Base-by-base conservation (phyloP, 768 basidiomycete genomes). In the Flagelloscypha sp. region DNA sequence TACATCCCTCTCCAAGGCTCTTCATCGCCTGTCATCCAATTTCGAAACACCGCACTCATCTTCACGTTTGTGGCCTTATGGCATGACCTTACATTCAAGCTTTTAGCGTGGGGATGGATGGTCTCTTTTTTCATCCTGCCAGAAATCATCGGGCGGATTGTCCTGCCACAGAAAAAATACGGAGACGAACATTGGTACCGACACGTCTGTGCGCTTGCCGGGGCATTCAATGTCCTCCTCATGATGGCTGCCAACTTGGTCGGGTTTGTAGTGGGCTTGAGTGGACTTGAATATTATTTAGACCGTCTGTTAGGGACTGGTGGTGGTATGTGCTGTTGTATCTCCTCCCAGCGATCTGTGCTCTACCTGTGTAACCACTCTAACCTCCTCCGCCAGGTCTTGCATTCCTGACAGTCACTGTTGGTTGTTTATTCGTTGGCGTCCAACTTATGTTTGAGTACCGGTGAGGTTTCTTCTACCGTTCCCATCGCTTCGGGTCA, bases 11-110 rank as follows among this genome's bases (percentile, higher is more conserved):
- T 98, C 11, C 94, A 92, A 11, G 95, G 93, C 2, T 54, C 71
- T 5, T 55, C 60, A 17, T 61, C 62, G 37, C 45, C 59, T 10
- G 57, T 62, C 27, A 68, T 69, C 30, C 53, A 63, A 2, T 48
- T 79, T 5, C 32, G 83, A 16, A 81, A 93, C 27, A 85, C 76
- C 0, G 42, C 80, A 7, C 59, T 94, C 25, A 75, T 94, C 13
- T 98, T 97, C 66, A 84, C 94, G 1, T 98, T 99, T 49, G 93
- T 97, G 16, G 94, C 95, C 0, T 61, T 99, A 13, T 99, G 94
- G 94, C 95, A 99, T 47, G 95, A 97, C 52, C 67, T 97, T 2
- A 84, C 85, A 0, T 80, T 94, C 55, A 69, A 70, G 17, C 70
- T 98, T 4, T 67, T 99, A 2, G 79, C 88, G 2, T 99, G 93